These are phyloP conservation scores for Inonotus obliquus DNA, from an alignment of 1,284 basidiomycete genomes.

Conservation along the genomic window DNA sequence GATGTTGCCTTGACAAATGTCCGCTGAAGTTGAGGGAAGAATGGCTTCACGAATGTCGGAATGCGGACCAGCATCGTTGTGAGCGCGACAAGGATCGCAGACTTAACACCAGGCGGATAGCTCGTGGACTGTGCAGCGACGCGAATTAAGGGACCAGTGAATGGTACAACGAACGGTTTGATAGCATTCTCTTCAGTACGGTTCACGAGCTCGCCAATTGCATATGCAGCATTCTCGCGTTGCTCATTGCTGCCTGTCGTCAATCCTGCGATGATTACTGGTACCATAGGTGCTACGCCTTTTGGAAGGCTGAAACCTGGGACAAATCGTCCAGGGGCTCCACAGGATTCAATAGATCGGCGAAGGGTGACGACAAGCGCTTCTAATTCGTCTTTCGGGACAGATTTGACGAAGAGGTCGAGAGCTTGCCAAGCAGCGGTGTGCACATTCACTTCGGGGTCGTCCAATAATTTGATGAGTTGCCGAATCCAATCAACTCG, in stretches of 20 bases:
- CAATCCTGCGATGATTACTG: constrained; percentile 86
- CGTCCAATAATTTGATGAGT: constrained; percentile 83
- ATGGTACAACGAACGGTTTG: constrained; percentile 95
- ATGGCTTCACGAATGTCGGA: constrained; percentile 90
- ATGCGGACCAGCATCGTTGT: constrained; percentile 80
- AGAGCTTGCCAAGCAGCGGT: constrained; percentile 82
- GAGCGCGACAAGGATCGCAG: constrained; percentile 80
- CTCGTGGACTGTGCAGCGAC: constrained; percentile 86
- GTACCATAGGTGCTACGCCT: constrained; percentile 84
- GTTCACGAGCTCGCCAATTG: constrained; percentile 92
- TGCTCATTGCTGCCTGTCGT: constrained; percentile 81
- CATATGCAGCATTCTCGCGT: constrained; percentile 90
- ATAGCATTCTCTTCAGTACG: constrained; percentile 85
- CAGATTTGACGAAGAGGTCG: constrained; percentile 85
- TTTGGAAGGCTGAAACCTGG: constrained; percentile 89
- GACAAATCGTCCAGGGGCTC: constrained; percentile 73
- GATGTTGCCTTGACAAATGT: constrained; percentile 94
- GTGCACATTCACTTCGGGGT: constrained; percentile 70
- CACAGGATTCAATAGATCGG: constrained; percentile 83
- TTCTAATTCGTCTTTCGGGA: constrained; percentile 92
- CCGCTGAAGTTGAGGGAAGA: constrained; percentile 97
- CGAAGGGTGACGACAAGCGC: constrained; percentile 85
- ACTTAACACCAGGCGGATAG: constrained; percentile 89
- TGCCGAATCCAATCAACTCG: constrained; percentile 95
- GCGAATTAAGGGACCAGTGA: constrained; percentile 94